Conservation (phyloP, 768 basidiomycete genomes). For the Collybia mongolica region DNA sequence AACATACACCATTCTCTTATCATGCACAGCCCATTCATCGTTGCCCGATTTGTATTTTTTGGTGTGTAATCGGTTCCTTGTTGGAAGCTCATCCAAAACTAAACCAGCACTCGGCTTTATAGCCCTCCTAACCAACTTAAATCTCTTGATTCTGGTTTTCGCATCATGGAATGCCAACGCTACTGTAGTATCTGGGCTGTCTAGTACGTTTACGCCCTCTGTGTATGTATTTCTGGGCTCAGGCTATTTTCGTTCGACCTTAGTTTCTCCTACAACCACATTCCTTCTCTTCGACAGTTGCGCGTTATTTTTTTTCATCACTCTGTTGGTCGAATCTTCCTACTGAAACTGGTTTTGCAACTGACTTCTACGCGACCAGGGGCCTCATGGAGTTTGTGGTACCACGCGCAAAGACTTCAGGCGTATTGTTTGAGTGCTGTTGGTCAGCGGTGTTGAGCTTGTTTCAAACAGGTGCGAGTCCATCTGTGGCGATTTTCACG, state of each 20-base stretch:
- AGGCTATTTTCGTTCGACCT: conserved; percentile 1
- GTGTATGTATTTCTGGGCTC: background rate
- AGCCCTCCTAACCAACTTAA: conserved; percentile 52
- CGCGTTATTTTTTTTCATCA: conserved; percentile 30
- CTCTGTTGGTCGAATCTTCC: conserved; percentile 25
- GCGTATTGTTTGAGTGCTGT: conserved; percentile 49
- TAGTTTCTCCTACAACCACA: conserved; percentile 47
- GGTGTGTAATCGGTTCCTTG: conserved; percentile 36
- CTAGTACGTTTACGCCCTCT: conserved; percentile 25
- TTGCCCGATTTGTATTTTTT: conserved; percentile 56
- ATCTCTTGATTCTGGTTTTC: conserved; percentile 51
- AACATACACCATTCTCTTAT: background rate
- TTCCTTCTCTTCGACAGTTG: conserved; percentile 50
- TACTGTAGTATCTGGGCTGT: conserved; percentile 28
- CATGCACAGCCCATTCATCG: conserved; percentile 52
- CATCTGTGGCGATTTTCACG: background rate
- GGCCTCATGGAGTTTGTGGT: conserved; percentile 35
- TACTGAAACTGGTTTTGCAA: background rate
- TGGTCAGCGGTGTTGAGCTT: conserved; percentile 52
- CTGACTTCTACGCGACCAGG: conserved; percentile 16
- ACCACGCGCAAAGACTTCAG: conserved; percentile 35
- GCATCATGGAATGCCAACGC: conserved; percentile 56
- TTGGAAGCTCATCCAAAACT: background rate
- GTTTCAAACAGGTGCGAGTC: conserved; percentile 48
- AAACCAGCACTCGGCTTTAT: background rate